phyloP scores from a whole-genome alignment of 768 basidiomycete genomes.

The Astraeus odoratus region DNA sequence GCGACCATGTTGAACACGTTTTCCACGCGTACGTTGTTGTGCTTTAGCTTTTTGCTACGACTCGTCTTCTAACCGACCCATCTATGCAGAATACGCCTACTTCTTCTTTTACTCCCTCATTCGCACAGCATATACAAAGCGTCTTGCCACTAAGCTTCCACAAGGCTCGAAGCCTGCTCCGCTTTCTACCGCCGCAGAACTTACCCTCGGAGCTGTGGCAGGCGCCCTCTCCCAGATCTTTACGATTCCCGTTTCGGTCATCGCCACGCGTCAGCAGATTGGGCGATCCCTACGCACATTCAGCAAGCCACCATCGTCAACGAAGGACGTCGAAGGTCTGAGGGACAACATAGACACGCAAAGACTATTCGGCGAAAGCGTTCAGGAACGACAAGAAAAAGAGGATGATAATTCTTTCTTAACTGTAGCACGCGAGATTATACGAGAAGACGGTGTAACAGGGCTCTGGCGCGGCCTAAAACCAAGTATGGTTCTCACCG shows the following conservation, averaged over 20 bases:
- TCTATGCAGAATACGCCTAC: constrained; percentile 86
- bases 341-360: neutral
- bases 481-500: constrained; percentile 89
- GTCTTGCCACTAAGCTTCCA: constrained; percentile 52
- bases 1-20: constrained; percentile 99
- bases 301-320: neutral
- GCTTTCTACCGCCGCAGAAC: constrained; percentile 72
- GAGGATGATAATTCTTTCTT: constrained; percentile 59
- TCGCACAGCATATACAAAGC: constrained; percentile 72
- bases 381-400: constrained; percentile 17
- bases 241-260: constrained; percentile 96
- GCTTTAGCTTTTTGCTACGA: constrained; percentile 1
- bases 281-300: constrained; percentile 34
- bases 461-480: constrained; percentile 93
- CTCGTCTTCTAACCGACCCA: neutral
- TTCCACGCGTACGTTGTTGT: constrained; percentile 73
- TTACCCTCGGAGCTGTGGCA: constrained; percentile 84
- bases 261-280: constrained; percentile 95
- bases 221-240: constrained; percentile 96
- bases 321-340: neutral
- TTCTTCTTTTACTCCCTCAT: constrained; percentile 99
- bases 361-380: neutral
- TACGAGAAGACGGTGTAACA: constrained; percentile 79
- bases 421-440: constrained; percentile 75
- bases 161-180: constrained; percentile 53